A percentile compares a stretch with the other conserved stretches of the same genome.
Conservation (phyloP, 164 flowering plant species). For the Platanus orientalis region DNA sequence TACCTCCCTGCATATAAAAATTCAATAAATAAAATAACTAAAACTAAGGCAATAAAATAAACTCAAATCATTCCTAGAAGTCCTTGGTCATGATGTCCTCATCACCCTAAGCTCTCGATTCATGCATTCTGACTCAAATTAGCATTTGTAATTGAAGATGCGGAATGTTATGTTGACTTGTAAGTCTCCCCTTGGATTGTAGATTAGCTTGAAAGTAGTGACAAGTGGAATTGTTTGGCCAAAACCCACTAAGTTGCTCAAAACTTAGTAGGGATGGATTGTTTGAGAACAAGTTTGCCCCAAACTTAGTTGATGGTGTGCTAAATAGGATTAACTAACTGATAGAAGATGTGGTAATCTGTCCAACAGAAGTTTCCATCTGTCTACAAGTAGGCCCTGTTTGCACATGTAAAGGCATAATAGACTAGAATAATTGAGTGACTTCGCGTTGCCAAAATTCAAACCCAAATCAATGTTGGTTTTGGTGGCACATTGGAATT, state of each 20-base stretch:
- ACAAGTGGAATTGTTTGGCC: constrained; percentile 60
- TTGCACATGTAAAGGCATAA: constrained; percentile 58
- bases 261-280: constrained; percentile 46
- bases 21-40: too few species aligned
- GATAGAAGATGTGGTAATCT: constrained; percentile 46
- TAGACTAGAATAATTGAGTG: constrained; percentile 63
- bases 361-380: constrained; percentile 49
- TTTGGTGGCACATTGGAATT: constrained; percentile 44
- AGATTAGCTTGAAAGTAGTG: too few species aligned
- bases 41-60: too few species aligned
- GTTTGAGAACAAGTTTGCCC: constrained; percentile 51
- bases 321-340: constrained; percentile 46
- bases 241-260: constrained; percentile 38
- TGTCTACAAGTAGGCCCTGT: constrained; percentile 54
- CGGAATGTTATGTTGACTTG: too few species aligned
- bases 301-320: constrained; percentile 61
- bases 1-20: too few species aligned
- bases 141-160: too few species aligned
- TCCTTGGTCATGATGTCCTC: too few species aligned
- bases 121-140: too few species aligned
- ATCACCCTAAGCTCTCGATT: too few species aligned
- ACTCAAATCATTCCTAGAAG: too few species aligned
- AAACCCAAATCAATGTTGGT: constrained; percentile 45
- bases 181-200: too few species aligned
- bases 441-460: constrained; percentile 56